Percentiles rank a stretch among this genome's conserved stretches.
Conservation (phyloP, 805 yeast genomes). For the Schizosaccharomyces japonicus region DNA sequence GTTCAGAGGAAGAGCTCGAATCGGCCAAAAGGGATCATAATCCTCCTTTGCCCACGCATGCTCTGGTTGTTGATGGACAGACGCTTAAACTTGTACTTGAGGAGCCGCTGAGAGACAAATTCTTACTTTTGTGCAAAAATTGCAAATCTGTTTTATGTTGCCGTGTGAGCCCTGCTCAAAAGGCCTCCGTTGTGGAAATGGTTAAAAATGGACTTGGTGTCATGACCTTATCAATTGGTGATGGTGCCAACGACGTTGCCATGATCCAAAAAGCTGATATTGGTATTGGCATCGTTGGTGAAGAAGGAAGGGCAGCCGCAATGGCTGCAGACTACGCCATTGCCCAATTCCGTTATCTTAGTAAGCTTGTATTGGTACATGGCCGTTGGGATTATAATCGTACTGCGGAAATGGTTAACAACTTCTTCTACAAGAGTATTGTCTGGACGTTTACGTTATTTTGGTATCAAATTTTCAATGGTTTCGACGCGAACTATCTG, state of each 20-base stretch:
- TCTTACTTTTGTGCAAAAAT: constrained; percentile 46
- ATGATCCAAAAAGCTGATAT: constrained; percentile 73
- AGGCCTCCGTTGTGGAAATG: constrained; percentile 50
- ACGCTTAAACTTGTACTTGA: constrained; percentile 27
- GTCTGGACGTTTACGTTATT: constrained; percentile 49
- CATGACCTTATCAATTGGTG: constrained; percentile 63
- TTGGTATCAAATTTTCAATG: constrained; percentile 48
- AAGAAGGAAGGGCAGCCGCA: constrained; percentile 69
- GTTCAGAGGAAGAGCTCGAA: constrained; percentile 22
- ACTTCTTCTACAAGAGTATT: constrained; percentile 55
- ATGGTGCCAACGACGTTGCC: constrained; percentile 71
- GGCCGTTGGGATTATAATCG: constrained; percentile 69
- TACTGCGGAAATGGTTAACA: constrained; percentile 53
- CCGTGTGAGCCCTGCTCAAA: constrained; percentile 65
- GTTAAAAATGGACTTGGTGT: constrained; percentile 43
- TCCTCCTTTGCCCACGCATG: constrained; percentile 34
- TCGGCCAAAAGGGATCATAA: constrained; percentile 36
- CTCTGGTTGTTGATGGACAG: constrained; percentile 48
- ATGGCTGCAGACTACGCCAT: constrained; percentile 69
- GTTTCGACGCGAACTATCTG: constrained; percentile 54
- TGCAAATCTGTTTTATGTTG: constrained; percentile 60
- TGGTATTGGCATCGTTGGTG: constrained; percentile 72
- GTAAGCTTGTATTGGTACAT: constrained; percentile 44
- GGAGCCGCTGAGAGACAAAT: constrained; percentile 19
- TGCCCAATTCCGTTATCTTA: constrained; percentile 51